Conservation (phyloP, 2,329 filamentous ascomycete genomes). For the Arthrobotrys sinensis region DNA sequence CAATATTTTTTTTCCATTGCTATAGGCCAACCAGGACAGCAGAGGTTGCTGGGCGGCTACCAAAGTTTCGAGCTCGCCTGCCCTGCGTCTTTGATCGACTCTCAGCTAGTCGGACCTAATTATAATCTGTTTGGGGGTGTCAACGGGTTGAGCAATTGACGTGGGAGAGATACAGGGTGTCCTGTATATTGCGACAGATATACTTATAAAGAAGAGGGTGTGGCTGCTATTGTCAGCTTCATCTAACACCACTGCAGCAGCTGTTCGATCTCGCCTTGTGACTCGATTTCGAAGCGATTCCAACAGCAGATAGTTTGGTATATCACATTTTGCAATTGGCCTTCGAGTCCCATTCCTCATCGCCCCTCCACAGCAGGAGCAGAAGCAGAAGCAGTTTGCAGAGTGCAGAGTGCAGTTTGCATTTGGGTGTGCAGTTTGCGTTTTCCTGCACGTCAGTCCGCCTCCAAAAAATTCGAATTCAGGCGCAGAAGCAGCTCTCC, state of each 20-base stretch:
- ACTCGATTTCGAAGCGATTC: slow-evolving; percentile 8
- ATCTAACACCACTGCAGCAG: slow-evolving; percentile 33
- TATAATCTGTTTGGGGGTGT: slow-evolving; percentile 39
- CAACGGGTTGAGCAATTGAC: slow-evolving; percentile 10
- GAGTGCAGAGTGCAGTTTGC: slow-evolving; percentile 5
- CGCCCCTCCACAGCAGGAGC: background rate
- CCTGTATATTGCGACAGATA: slow-evolving; percentile 41
- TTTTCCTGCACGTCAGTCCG: slow-evolving; percentile 42
- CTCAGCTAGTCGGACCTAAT: slow-evolving; percentile 18
- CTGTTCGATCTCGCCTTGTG: slow-evolving; percentile 35
- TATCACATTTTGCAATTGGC: slow-evolving; percentile 49
- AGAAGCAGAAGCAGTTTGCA: background rate
- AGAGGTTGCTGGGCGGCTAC: slow-evolving; percentile 34
- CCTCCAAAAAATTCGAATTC: slow-evolving; percentile 19
- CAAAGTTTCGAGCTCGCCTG: slow-evolving; percentile 49
- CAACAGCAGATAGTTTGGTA: slow-evolving; percentile 1
- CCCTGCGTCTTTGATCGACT: slow-evolving; percentile 43
- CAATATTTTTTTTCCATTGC: slow-evolving; percentile 26
- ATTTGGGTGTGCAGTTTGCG: slow-evolving; percentile 18
- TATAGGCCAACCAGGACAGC: slow-evolving; percentile 37
- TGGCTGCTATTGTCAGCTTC: slow-evolving; percentile 50
- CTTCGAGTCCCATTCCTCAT: slow-evolving; percentile 11
- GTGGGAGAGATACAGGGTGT: slow-evolving; percentile 15
- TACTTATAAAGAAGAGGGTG: slow-evolving; percentile 30
- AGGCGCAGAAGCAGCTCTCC: slow-evolving; percentile 37